Percentiles rank a stretch among this genome's conserved stretches.
Evolutionary conservation across 2,329 filamentous ascomycete species (phyloP).

Genomic region (Fusarium heterosporum): DNA sequence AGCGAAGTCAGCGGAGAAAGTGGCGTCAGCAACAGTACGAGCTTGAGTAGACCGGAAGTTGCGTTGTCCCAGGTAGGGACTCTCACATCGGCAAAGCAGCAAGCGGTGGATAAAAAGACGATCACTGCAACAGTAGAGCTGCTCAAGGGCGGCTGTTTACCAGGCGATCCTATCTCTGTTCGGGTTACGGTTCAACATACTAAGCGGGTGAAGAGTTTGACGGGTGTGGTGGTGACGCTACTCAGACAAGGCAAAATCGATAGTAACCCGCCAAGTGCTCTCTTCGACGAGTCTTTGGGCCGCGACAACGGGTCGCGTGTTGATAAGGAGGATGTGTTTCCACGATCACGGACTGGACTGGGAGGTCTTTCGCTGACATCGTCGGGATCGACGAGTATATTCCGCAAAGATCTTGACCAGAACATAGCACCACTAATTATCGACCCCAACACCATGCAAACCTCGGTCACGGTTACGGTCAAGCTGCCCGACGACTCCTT

Average conservation of each 20-base stretch:
- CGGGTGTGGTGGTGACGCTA: conserved; percentile 91
- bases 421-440: conserved; percentile 89
- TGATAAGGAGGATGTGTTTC: conserved; percentile 86
- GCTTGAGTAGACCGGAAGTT: conserved; percentile 64
- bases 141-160: conserved; percentile 82
- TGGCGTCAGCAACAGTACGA: conserved; percentile 73
- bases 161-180: conserved; percentile 85
- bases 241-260: conserved; percentile 94
- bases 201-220: conserved; percentile 88
- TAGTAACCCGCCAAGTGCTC: conserved; percentile 68
- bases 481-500: conserved; percentile 91
- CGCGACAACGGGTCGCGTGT: conserved; percentile 74
- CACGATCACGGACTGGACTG: conserved; percentile 86
- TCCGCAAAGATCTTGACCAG: conserved; percentile 93
- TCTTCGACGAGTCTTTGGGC: conserved; percentile 64
- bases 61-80: conserved; percentile 51
- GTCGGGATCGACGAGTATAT: conserved; percentile 88
- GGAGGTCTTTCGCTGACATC: conserved; percentile 88
- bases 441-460: conserved; percentile 80
- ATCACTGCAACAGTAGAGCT: conserved; percentile 90
- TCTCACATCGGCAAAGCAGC: conserved; percentile 54
- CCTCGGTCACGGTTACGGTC: conserved; percentile 84
- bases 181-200: conserved; percentile 87
- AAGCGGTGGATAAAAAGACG: conserved; percentile 73
- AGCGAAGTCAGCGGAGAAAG: conserved; percentile 81